phyloP scores from a whole-genome alignment of 768 basidiomycete genomes.

The Coprinellus micaceus region DNA sequence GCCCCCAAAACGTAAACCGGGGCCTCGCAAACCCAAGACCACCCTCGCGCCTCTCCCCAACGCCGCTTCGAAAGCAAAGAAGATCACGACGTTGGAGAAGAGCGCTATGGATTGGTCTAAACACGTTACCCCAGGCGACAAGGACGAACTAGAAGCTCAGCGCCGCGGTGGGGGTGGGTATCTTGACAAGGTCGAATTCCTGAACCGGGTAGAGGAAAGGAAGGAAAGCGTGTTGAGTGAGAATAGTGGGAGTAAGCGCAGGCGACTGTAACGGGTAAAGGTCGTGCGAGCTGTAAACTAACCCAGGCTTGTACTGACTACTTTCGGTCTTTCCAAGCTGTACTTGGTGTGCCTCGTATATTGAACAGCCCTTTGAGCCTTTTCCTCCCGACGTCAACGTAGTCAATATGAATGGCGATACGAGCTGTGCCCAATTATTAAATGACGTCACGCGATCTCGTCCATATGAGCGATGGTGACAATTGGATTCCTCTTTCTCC shows the following conservation, averaged over 20 bases:
- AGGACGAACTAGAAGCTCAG: conserved; percentile 74
- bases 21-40: conserved; percentile 65
- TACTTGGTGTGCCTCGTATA: too few species aligned
- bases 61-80: conserved; percentile 54
- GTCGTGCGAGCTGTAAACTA: background rate
- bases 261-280: background rate
- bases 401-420: too few species aligned
- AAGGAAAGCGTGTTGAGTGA: conserved; percentile 38
- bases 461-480: too few species aligned
- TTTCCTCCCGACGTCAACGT: too few species aligned
- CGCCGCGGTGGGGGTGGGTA: conserved; percentile 76
- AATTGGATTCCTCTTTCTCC: too few species aligned
- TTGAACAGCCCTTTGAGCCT: too few species aligned
- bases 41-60: conserved; percentile 53
- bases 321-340: too few species aligned
- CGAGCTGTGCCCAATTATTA: too few species aligned
- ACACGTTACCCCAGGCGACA: conserved; percentile 52
- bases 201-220: conserved; percentile 70
- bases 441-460: too few species aligned
- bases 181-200: conserved; percentile 81
- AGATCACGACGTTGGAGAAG: conserved; percentile 80
- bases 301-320: background rate
- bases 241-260: background rate
- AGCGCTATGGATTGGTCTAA: conserved; percentile 83
- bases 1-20: conserved; percentile 39